Evolutionary conservation across 306 rosid species (phyloP), one percentile per base, ranked within the genome.

Genomic region (Lotus japonicus): DNA sequence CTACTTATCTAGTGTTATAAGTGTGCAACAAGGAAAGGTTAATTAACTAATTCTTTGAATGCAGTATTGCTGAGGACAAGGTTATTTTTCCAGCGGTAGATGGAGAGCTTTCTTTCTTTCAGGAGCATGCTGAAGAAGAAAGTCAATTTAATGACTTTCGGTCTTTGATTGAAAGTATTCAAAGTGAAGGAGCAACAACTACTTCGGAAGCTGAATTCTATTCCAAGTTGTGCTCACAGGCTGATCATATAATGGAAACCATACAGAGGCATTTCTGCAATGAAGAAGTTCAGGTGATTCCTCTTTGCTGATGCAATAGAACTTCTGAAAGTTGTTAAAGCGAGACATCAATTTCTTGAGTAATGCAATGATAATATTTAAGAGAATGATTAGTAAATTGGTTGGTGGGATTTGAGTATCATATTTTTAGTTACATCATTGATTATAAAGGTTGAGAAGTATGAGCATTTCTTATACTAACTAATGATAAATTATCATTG

Each of bases 61-160:
- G 81, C 92, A 95, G 99, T 80, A 95, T 87, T 83, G 97, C 99
- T 3, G 99, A 95, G 89, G 99, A 95, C 89, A 84, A 79, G 86
- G 92, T 95, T 72, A 87, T 95, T 78, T 95, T 95, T 91, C 97
- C 99, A 4, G 95, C 97, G 0, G 95, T 95, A 65, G 97, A 85
- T 85, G 99, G 96, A 71, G 87, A 88, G 51, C 65, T 95, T 72
- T 95, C 97, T 26, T 95, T 95, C 83, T 59, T 54, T 74, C 87
- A 88, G 82, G 99, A 95, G 77, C 99, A 90, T 50, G 87, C 84
- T 11, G 95, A 95, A 84, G 96, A 91, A 81, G 99, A 90, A 90
- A 90, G 85, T 72, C 97, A 91, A 77, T 95, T 95, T 79, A 88
- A 90, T 73, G 97, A 91, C 49, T 87, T 91, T 67, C 88, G 99